Evolutionary conservation across 1,139 yeast genomes (phyloP).

Genomic region (Geotrichum bryndzae): DNA sequence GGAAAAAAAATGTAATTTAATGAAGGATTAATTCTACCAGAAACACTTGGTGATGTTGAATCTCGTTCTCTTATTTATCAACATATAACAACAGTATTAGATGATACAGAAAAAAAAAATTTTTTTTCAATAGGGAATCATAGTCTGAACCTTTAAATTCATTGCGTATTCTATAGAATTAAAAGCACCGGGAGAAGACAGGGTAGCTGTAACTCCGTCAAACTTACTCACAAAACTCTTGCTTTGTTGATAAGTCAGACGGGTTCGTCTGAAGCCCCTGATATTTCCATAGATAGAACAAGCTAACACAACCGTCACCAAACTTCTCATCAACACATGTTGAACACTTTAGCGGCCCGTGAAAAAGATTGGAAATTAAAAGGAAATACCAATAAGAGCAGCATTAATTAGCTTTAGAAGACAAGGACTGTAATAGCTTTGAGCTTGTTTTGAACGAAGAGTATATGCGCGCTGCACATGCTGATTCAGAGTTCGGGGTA

Average conservation of each 20-base stretch:
- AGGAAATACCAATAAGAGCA: not conserved
- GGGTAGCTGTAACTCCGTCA: too few species aligned
- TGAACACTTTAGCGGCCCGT: not conserved
- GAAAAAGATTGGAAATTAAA: not conserved
- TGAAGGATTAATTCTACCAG: not conserved
- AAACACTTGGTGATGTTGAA: not conserved
- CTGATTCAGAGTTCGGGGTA: not conserved
- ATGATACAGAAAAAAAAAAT: too few species aligned
- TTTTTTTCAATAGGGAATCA: not conserved
- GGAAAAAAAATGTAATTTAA: too few species aligned
- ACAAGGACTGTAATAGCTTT: not conserved
- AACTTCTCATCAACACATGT: not conserved
- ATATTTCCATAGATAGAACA: not conserved
- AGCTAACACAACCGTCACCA: not conserved
- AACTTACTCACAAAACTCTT: too few species aligned
- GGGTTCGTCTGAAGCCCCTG: not conserved
- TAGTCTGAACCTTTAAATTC: not conserved
- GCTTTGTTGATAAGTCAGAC: not conserved
- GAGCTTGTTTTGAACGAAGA: not conserved
- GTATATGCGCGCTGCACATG: not conserved
- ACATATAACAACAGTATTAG: not conserved
- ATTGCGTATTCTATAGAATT: too few species aligned
- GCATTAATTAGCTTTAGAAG: too few species aligned
- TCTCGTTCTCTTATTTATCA: not conserved
- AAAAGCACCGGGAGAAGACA: too few species aligned